phyloP scores from a whole-genome alignment of 1,139 yeast genomes.

The Yarrowia galli region DNA sequence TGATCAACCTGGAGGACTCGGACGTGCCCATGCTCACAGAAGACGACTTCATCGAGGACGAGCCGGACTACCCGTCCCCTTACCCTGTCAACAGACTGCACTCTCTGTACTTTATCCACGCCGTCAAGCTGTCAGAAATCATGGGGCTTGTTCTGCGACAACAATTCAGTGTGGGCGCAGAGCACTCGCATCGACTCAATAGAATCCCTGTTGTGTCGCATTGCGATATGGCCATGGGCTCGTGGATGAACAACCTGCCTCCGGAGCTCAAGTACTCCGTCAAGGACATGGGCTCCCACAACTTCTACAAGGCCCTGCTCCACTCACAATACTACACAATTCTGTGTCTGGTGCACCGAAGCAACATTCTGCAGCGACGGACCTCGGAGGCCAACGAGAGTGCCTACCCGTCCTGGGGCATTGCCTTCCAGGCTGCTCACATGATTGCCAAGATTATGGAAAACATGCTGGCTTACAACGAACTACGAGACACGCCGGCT shows the following conservation, averaged over 20 bases:
- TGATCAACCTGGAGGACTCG: conserved; percentile 75
- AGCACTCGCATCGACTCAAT: conserved; percentile 57
- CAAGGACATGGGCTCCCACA: conserved; percentile 60
- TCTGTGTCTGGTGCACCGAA: conserved; percentile 73
- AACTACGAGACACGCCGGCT: conserved; percentile 63
- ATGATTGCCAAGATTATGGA: conserved; percentile 75
- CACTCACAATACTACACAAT: conserved; percentile 78
- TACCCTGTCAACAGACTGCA: conserved; percentile 60
- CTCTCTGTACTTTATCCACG: conserved; percentile 66
- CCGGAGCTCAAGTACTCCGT: conserved; percentile 68
- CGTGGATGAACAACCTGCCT: conserved; percentile 78
- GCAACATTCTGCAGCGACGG: conserved; percentile 66
- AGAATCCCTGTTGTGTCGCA: conserved; percentile 67
- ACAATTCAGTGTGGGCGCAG: conserved; percentile 76
- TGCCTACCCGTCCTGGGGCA: conserved; percentile 78
- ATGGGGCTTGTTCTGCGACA: conserved; percentile 75
- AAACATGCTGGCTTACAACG: conserved; percentile 61
- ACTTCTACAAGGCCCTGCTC: conserved; percentile 65
- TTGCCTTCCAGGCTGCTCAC: conserved; percentile 84
- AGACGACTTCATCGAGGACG: conserved; percentile 69
- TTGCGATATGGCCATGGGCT: conserved; percentile 81
- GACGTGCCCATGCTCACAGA: conserved; percentile 76
- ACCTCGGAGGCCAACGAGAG: conserved; percentile 53
- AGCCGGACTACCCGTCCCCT: conserved; percentile 56
- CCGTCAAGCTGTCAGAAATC: conserved; percentile 74